Conservation (phyloP, 2,329 filamentous ascomycete species). For the Fusarium sp. region DNA sequence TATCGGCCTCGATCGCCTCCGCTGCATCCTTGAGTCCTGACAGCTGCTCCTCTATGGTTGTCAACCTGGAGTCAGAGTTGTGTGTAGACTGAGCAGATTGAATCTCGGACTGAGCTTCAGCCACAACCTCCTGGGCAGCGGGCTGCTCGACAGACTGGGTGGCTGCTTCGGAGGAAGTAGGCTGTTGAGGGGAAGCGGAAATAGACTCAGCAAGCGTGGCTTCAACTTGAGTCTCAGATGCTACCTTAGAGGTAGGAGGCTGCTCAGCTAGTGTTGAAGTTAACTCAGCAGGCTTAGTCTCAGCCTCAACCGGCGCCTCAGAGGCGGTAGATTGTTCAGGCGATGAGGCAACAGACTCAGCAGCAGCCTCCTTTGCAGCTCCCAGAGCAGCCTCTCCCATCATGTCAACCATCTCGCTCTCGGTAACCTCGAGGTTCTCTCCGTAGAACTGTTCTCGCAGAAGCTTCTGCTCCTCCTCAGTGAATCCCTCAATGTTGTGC, state of each 20-base stretch:
- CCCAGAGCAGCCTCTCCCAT: constrained; percentile 47
- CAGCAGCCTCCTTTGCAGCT: constrained; percentile 23
- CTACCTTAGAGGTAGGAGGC: constrained; percentile 1
- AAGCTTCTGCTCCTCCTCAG: constrained; percentile 55
- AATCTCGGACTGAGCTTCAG: constrained; percentile 7
- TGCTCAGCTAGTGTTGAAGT: background rate
- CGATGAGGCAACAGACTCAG: constrained; percentile 11
- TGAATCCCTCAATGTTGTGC: constrained; percentile 54
- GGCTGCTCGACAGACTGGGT: constrained; percentile 1
- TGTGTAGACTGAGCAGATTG: constrained; percentile 10
- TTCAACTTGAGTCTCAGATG: constrained; percentile 6
- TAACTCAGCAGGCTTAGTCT: constrained; percentile 6
- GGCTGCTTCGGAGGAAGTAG: background rate
- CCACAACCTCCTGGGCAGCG: background rate
- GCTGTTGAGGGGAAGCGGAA: background rate
- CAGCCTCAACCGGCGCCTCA: constrained; percentile 2
- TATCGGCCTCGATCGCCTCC: constrained; percentile 41
- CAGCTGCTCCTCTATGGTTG: constrained; percentile 42
- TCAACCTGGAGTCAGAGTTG: constrained; percentile 15
- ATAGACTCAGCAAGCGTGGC: constrained; percentile 1
- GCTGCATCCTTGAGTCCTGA: constrained; percentile 36
- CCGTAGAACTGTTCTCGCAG: constrained; percentile 47
- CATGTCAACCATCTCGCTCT: constrained; percentile 55
- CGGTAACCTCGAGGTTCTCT: constrained; percentile 50
- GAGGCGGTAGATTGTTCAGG: constrained; percentile 3